Evolutionary conservation across 768 basidiomycete genomes (phyloP).

Genomic region (Lactarius pseudohatsudake): DNA sequence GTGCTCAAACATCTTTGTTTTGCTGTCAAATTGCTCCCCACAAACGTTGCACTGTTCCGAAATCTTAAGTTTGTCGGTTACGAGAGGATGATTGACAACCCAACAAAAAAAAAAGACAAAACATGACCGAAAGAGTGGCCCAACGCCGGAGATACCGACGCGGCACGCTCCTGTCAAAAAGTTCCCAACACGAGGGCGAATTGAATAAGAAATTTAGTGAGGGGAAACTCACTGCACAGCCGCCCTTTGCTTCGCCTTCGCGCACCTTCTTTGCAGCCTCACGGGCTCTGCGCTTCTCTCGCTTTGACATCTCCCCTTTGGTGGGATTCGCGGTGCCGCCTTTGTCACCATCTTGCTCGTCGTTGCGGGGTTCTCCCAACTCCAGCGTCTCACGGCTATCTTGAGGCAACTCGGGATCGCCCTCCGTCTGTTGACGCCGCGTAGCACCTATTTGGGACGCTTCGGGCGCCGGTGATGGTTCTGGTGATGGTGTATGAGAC

Average conservation of each 20-base stretch:
- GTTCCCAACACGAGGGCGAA: not conserved
- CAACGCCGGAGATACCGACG: conserved; percentile 3
- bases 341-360: conserved; percentile 19
- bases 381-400: conserved; percentile 14
- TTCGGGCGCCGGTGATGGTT: conserved; percentile 12
- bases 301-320: conserved; percentile 57
- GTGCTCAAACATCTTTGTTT: conserved; percentile 74
- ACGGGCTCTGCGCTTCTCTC: conserved; percentile 74
- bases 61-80: conserved; percentile 5
- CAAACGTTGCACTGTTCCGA: conserved; percentile 66
- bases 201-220: conserved; percentile 8
- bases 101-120: not conserved
- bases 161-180: not conserved
- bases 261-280: conserved; percentile 68
- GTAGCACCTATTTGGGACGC: conserved; percentile 6
- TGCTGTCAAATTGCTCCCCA: conserved; percentile 56
- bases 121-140: conserved; percentile 9
- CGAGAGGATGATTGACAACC: not conserved
- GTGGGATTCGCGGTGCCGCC: conserved; percentile 19
- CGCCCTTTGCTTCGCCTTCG: conserved; percentile 22
- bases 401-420: not conserved
- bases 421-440: not conserved
- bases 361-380: not conserved
- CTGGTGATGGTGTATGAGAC: conserved; percentile 3
- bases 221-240: conserved; percentile 15